Percentiles rank a stretch among this genome's conserved stretches.
Evolutionary conservation across 371 early-diverging fungal species (phyloP).

Genomic region (Apophysomyces elegans): DNA sequence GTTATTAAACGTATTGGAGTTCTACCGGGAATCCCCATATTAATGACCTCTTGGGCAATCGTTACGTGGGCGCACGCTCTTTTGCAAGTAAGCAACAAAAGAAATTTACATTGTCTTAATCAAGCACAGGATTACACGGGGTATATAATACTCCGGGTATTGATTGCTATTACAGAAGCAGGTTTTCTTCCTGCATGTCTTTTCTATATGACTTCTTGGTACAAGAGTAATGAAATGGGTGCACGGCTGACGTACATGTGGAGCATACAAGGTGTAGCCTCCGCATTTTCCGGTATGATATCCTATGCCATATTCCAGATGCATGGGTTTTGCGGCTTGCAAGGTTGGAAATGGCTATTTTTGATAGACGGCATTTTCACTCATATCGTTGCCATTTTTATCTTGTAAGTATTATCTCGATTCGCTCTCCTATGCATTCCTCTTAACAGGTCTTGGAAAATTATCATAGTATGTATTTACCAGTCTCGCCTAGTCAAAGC

Average conservation of each 20-base stretch:
- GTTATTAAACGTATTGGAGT: constrained; percentile 46
- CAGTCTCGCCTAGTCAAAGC: constrained; percentile 41
- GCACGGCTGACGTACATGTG: constrained; percentile 52
- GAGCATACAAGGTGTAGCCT: constrained; percentile 48
- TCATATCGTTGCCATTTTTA: constrained; percentile 30
- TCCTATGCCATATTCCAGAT: constrained; percentile 49
- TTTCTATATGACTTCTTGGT: constrained; percentile 48
- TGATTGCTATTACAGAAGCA: constrained; percentile 55
- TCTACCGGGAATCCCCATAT: constrained; percentile 53
- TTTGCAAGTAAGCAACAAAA: constrained; percentile 28
- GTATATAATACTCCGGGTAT: constrained; percentile 43
- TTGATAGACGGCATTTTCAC: constrained; percentile 42
- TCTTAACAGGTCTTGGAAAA: no score
- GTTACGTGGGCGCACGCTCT: constrained; percentile 44
- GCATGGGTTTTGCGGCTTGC: constrained; percentile 42
- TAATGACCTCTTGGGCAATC: constrained; percentile 54
- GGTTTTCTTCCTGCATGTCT: constrained; percentile 56
- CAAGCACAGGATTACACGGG: constrained; percentile 10
- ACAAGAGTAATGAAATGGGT: constrained; percentile 50
- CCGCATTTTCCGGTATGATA: constrained; percentile 48
- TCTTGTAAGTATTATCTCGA: constrained; percentile 16
- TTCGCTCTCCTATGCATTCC: background rate
- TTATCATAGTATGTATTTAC: constrained; percentile 45
- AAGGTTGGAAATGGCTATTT: constrained; percentile 52
- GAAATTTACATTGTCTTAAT: background rate